phyloP scores from a whole-genome alignment of 2,329 filamentous ascomycete species.

The Botryotinia globosa region DNA sequence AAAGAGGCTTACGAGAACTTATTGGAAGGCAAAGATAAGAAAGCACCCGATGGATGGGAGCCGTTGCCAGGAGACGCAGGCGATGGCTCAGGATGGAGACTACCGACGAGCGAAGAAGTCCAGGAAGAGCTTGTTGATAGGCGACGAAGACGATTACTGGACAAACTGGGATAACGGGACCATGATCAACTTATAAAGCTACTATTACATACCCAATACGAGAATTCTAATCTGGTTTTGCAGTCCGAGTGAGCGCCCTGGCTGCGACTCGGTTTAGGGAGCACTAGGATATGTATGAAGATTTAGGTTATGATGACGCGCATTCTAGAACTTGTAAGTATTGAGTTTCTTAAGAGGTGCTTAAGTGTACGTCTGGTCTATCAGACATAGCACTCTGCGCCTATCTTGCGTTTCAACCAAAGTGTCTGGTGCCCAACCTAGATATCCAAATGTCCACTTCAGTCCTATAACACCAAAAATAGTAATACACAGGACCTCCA shows the following conservation, averaged over 20 bases:
- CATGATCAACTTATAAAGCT: neutral
- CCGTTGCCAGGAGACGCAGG: slow-evolving; percentile 82
- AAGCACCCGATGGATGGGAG: slow-evolving; percentile 71
- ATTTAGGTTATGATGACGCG: neutral
- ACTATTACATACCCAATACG: neutral
- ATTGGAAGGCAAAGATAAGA: slow-evolving; percentile 54
- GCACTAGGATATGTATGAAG: neutral
- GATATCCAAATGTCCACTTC: neutral
- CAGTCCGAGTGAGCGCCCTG: neutral
- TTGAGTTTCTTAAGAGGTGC: neutral
- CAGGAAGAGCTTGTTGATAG: slow-evolving; percentile 88
- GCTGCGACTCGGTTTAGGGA: neutral
- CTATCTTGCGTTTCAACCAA: neutral
- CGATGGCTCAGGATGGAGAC: slow-evolving; percentile 75
- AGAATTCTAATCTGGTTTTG: neutral
- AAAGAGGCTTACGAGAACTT: slow-evolving; percentile 72
- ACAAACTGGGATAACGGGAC: slow-evolving; percentile 53
- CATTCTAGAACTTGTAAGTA: neutral
- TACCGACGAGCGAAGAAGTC: slow-evolving; percentile 89
- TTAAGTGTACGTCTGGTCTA: neutral
- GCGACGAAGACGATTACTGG: slow-evolving; percentile 76
- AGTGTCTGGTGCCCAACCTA: neutral
- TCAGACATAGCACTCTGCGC: neutral
- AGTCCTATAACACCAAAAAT: neutral
- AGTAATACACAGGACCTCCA: neutral